Base-by-base conservation (phyloP, 2,329 filamentous ascomycete species). In the Aschersonia sp. region DNA sequence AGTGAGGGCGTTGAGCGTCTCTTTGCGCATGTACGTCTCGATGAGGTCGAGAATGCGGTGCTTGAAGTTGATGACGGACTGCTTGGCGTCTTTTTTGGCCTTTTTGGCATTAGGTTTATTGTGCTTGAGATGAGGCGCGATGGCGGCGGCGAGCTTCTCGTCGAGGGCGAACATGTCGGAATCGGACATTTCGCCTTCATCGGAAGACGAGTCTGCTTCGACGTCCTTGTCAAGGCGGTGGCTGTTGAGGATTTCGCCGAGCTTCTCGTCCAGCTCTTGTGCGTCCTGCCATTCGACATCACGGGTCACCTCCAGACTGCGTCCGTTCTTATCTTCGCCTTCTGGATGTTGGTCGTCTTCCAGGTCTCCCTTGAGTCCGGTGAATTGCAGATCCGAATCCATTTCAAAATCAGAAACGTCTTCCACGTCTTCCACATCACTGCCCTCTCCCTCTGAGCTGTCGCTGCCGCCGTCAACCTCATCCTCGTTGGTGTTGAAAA, bases 91-190 rank as follows among this genome's bases (percentile, higher is more conserved):
- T 60, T 87, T 87, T 57, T 85, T 84, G 59, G 92, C 82, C 65
- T 89, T 85, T 68, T 89, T 92, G 59, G 84, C 83, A 61, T 75
- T 82, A 2, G 71, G 68, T 12, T 70, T 70, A 28, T 43, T 49
- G 20, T 57, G 56, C 62, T 87, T 82, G 54, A 77, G 78, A 45
- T 82, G 80, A 54, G 89, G 82, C 54, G 82, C 80, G 73, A 97
- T 94, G 52, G 96, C 87, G 53, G 86, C 85, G 46, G 82, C 79
- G 4, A 98, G 78, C 59, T 91, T 84, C 9, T 77, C 77, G 58
- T 97, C 91, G 12, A 97, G 71, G 3, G 82, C 82, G 67, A 95
- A 82, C 92, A 97, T 97, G 61, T 95, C 84, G 20, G 91, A 89
- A 65, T 97, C 91, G 51, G 88, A 84, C 89, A 98, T 95, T 64